Evolutionary conservation across 495 filamentous ascomycete genomes (phyloP).

Genomic region (Penicillium riverlandense): DNA sequence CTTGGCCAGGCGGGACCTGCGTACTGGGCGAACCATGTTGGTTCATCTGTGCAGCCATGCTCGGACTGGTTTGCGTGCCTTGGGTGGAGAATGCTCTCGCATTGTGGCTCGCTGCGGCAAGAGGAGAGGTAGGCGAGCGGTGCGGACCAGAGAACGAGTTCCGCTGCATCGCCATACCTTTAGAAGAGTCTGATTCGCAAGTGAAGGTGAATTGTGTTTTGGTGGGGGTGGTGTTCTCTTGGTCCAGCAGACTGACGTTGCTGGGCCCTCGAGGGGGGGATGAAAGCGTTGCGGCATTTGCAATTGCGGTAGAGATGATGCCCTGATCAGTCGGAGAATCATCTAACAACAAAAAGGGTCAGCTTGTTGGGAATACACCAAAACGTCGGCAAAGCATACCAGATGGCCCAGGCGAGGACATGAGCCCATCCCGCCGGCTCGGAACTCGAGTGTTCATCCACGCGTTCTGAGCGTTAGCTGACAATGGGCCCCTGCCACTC

Average conservation of each 20-base stretch:
- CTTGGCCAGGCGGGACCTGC: slow-evolving; percentile 29
- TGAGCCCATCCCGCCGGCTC: slow-evolving; percentile 29
- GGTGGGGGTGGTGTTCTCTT: slow-evolving; percentile 53
- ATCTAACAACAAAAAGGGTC: slow-evolving; percentile 12
- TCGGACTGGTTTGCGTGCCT: slow-evolving; percentile 56
- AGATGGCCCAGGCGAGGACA: slow-evolving; percentile 32
- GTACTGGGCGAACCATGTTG: slow-evolving; percentile 18
- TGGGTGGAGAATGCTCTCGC: slow-evolving; percentile 45
- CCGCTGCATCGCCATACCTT: slow-evolving; percentile 50
- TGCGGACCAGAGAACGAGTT: slow-evolving; percentile 23
- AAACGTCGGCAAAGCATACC: slow-evolving; percentile 17
- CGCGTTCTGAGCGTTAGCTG: slow-evolving; percentile 29
- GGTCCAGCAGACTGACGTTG: slow-evolving; percentile 70
- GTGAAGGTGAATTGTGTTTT: slow-evolving; percentile 91
- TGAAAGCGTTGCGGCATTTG: slow-evolving; percentile 70
- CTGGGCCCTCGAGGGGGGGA: slow-evolving; percentile 55
- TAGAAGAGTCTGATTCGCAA: slow-evolving; percentile 67
- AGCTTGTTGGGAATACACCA: background rate
- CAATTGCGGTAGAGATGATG: slow-evolving; percentile 86
- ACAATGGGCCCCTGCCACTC: slow-evolving; percentile 60
- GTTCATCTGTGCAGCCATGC: slow-evolving; percentile 30
- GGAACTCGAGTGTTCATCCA: slow-evolving; percentile 28
- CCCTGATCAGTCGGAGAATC: slow-evolving; percentile 49
- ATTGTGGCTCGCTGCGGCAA: slow-evolving; percentile 20
- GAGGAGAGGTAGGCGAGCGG: slow-evolving; percentile 27